These are phyloP conservation scores for Sarocladium kiliense DNA, from an alignment of 2,329 filamentous ascomycete genomes.

Conservation along the genomic window DNA sequence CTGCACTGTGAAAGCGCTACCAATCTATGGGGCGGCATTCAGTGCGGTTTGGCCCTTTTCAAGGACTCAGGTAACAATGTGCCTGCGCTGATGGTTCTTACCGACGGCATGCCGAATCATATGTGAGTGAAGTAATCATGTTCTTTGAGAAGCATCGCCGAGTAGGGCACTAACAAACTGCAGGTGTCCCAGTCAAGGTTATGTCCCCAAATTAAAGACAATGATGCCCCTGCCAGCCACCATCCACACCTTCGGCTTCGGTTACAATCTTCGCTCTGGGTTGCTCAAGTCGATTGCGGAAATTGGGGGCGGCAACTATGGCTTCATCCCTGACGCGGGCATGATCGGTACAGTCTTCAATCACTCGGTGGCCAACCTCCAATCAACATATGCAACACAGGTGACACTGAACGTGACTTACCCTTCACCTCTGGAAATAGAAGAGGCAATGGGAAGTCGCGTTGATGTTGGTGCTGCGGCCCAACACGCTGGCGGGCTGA, in stretches of 20 bases:
- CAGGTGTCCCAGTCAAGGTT: conserved; percentile 45
- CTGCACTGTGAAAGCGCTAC: conserved; percentile 37
- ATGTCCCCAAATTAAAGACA: conserved; percentile 46
- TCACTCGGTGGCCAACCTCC: conserved; percentile 56
- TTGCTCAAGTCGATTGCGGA: conserved; percentile 57
- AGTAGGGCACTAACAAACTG: no score
- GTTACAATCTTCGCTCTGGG: conserved; percentile 32
- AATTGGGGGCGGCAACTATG: conserved; percentile 50
- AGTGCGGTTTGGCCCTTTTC: conserved; percentile 45
- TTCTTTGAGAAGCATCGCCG: not conserved
- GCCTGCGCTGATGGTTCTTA: conserved; percentile 48
- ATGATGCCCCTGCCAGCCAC: conserved; percentile 35
- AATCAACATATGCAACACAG: conserved; percentile 49
- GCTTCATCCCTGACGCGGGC: conserved; percentile 57
- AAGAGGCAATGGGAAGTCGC: conserved; percentile 32
- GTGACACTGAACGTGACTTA: conserved; percentile 38
- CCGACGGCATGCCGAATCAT: conserved; percentile 50
- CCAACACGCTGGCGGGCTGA: conserved; percentile 11
- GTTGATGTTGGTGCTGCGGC: conserved; percentile 27
- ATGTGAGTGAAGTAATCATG: conserved; percentile 28
- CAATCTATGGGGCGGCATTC: conserved; percentile 55
- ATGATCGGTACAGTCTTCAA: conserved; percentile 61
- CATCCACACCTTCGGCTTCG: conserved; percentile 34
- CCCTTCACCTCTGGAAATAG: conserved; percentile 28
- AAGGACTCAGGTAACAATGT: conserved; percentile 28